Evolutionary conservation across 306 rosid species (phyloP).

Genomic region (Benincasa hispida): DNA sequence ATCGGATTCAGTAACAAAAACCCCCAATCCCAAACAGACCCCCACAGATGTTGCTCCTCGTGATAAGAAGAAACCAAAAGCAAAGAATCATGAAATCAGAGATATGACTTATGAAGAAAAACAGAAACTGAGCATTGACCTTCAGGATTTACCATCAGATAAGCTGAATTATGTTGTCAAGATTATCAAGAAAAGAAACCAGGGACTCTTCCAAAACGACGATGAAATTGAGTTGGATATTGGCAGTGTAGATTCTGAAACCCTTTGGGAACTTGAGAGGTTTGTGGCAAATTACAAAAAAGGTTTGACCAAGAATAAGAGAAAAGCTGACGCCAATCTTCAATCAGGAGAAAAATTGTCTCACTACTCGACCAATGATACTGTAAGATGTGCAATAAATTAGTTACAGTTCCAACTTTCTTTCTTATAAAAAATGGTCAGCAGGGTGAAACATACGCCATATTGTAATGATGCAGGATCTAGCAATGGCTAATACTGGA

Average conservation of each 20-base stretch:
- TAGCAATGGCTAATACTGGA: conserved; percentile 16
- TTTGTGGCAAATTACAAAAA: conserved; percentile 65
- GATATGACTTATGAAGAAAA: conserved; percentile 82
- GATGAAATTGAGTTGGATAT: conserved; percentile 94
- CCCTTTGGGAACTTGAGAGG: conserved; percentile 92
- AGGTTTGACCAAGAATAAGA: conserved; percentile 67
- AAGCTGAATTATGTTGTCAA: conserved; percentile 62
- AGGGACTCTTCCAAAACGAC: conserved; percentile 58
- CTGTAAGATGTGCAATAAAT: background rate
- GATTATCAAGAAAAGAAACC: conserved; percentile 67
- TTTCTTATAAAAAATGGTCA: background rate
- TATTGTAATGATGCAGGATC: conserved; percentile 22
- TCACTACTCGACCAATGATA: background rate
- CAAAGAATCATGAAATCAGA: conserved; percentile 56
- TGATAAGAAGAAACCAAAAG: conserved; percentile 77
- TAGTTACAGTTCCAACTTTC: background rate
- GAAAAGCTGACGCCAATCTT: conserved; percentile 47
- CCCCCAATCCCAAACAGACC: conserved; percentile 18
- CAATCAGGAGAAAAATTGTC: conserved; percentile 31
- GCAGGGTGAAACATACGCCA: background rate
- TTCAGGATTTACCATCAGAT: conserved; percentile 70
- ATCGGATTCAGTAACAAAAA: conserved; percentile 36
- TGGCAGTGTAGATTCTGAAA: conserved; percentile 71
- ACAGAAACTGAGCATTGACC: conserved; percentile 65
- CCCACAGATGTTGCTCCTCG: conserved; percentile 29